These are phyloP conservation scores for Solanum rostratum DNA, from an alignment of 257 asterid species.

Conservation along the genomic window DNA sequence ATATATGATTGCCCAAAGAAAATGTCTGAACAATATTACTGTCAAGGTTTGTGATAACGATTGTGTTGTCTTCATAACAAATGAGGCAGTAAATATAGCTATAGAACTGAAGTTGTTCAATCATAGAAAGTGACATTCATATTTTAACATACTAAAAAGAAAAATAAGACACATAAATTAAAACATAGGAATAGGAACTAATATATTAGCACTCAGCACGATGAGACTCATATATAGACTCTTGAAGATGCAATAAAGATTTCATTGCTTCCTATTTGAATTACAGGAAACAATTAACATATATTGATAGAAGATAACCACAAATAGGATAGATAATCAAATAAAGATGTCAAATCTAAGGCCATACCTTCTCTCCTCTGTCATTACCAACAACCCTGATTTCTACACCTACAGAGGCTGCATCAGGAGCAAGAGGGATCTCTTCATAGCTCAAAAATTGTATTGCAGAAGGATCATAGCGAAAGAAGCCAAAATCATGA, in stretches of 20 bases:
- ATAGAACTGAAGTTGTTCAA: too few species aligned
- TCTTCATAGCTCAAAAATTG: slow-evolving; percentile 93
- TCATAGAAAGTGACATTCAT: neutral
- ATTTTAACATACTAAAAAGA: neutral
- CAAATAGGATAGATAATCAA: neutral
- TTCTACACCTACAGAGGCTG: slow-evolving; percentile 93
- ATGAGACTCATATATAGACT: neutral
- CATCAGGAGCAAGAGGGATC: slow-evolving; percentile 94
- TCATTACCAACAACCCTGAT: slow-evolving; percentile 98
- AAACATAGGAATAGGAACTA: neutral
- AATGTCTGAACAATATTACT: too few species aligned
- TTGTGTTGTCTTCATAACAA: too few species aligned
- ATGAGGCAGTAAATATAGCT: too few species aligned
- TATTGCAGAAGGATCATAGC: slow-evolving; percentile 76
- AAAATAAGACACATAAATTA: neutral
- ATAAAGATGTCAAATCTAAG: neutral
- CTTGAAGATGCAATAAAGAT: neutral
- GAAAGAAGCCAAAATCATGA: slow-evolving; percentile 96
- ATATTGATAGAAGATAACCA: neutral
- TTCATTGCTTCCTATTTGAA: neutral
- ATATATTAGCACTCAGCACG: neutral
- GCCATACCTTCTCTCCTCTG: slow-evolving; percentile 93
- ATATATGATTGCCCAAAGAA: too few species aligned
- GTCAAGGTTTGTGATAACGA: too few species aligned
- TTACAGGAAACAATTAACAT: neutral